A percentile compares a stretch with the other conserved stretches of the same genome.
These are phyloP conservation scores for Crepidotus sp. DNA, from an alignment of 1,284 basidiomycete species.

Conservation along the genomic window DNA sequence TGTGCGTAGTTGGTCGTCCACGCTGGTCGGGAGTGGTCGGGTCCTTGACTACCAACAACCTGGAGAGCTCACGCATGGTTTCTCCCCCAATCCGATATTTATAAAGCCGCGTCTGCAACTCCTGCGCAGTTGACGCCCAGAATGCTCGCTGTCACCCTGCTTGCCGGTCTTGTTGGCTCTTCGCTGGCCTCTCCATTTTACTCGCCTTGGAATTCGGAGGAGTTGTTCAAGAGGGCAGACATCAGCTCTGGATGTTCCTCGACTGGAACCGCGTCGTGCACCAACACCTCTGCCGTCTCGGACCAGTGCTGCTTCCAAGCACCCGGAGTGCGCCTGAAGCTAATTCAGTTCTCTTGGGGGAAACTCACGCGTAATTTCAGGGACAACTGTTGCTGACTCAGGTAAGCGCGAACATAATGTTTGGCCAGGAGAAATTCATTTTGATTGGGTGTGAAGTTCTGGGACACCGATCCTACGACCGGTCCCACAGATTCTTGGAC, in stretches of 20 bases:
- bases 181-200: conserved; percentile 17
- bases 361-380: not conserved
- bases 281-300: conserved; percentile 32
- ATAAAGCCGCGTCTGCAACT: conserved; percentile 6
- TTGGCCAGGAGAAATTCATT: not conserved
- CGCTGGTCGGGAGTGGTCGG: not conserved
- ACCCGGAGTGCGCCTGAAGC: conserved; percentile 32
- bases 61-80: not conserved
- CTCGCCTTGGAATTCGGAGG: conserved; percentile 19
- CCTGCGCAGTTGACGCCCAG: not conserved
- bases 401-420: conserved; percentile 24
- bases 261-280: conserved; percentile 36
- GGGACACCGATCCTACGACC: conserved; percentile 51
- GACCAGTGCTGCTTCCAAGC: conserved; percentile 46
- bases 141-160: conserved; percentile 10
- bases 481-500: conserved; percentile 69
- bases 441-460: conserved; percentile 25
- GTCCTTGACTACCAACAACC: conserved; percentile 3
- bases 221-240: conserved; percentile 23
- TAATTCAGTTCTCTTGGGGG: not conserved
- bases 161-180: conserved; percentile 10
- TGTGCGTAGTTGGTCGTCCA: not conserved
- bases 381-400: conserved; percentile 47
- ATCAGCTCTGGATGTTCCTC: conserved; percentile 35
- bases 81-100: not conserved